A percentile compares a stretch with the other conserved stretches of the same genome.
Evolutionary conservation across 2,329 filamentous ascomycete genomes (phyloP).

Genomic region (Bipolaris gigantea): DNA sequence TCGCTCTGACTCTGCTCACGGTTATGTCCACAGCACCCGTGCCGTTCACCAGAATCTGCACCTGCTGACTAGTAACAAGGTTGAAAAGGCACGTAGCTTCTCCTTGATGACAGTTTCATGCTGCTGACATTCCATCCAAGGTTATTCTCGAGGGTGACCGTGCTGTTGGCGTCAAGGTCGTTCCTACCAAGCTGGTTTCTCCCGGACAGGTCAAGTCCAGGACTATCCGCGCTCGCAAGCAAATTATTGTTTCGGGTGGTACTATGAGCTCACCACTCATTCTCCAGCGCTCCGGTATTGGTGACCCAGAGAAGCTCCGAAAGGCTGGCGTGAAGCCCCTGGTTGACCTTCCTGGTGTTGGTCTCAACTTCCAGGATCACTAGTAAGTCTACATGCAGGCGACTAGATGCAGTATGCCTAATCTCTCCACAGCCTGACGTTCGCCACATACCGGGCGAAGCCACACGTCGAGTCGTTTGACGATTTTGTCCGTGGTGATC

Average conservation of each 20-base stretch:
- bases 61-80: constrained; percentile 73
- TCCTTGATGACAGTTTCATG: not conserved
- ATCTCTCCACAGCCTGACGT: constrained; percentile 54
- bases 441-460: constrained; percentile 71
- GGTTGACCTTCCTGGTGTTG: constrained; percentile 72
- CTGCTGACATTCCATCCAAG: constrained; percentile 12
- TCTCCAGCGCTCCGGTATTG: constrained; percentile 74
- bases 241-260: constrained; percentile 72
- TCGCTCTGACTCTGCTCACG: constrained; percentile 75
- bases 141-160: constrained; percentile 71
- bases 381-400: constrained; percentile 44
- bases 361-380: constrained; percentile 76
- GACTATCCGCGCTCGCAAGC: constrained; percentile 69
- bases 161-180: constrained; percentile 71
- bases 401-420: not conserved
- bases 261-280: constrained; percentile 74
- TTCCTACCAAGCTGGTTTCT: constrained; percentile 69
- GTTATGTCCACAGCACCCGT: constrained; percentile 75
- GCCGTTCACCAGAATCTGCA: constrained; percentile 71
- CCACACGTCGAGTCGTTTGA: constrained; percentile 77
- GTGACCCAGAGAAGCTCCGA: constrained; percentile 71
- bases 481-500: constrained; percentile 75
- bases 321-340: constrained; percentile 68
- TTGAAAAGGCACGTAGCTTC: constrained; percentile 58
- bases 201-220: constrained; percentile 56